These are phyloP conservation scores for Fusarium xyrophilum DNA, from an alignment of 2,329 filamentous ascomycete genomes.

Conservation along the genomic window DNA sequence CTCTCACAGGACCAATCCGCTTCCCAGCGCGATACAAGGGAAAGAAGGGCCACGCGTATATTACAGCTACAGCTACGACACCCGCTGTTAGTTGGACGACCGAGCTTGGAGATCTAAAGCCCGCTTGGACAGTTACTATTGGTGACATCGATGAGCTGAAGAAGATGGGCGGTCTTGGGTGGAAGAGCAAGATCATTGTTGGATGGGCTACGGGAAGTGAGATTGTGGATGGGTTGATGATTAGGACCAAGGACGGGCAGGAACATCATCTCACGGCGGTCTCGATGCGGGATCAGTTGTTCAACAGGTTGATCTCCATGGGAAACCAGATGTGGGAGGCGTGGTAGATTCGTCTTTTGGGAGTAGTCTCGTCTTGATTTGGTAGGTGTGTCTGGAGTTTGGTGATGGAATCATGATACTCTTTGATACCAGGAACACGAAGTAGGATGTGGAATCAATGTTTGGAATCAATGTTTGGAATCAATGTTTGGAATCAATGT, in stretches of 20 bases:
- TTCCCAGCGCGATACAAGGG: slow-evolving; percentile 77
- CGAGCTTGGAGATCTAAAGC: slow-evolving; percentile 61
- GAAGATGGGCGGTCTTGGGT: slow-evolving; percentile 82
- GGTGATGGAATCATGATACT: slow-evolving; percentile 1
- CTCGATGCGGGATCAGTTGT: slow-evolving; percentile 75
- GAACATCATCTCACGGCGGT: slow-evolving; percentile 73
- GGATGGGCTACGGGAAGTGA: slow-evolving; percentile 79
- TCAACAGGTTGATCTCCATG: slow-evolving; percentile 79
- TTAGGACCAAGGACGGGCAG: slow-evolving; percentile 64
- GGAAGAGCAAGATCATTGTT: slow-evolving; percentile 84
- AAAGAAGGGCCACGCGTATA: slow-evolving; percentile 74
- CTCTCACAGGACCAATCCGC: slow-evolving; percentile 72
- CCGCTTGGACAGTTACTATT: slow-evolving; percentile 74
- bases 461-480: not conserved
- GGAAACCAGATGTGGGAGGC: slow-evolving; percentile 84
- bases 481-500: no score
- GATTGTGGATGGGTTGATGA: slow-evolving; percentile 76
- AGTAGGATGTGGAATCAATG: slow-evolving; percentile 16
- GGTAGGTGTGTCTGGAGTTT: slow-evolving; percentile 12
- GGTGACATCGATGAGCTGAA: slow-evolving; percentile 75
- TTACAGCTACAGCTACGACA: slow-evolving; percentile 70
- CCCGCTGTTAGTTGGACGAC: slow-evolving; percentile 72
- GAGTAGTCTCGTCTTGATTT: not conserved
- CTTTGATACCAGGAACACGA: slow-evolving; percentile 10
- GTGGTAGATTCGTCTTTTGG: slow-evolving; percentile 55